Conservation (phyloP, 805 yeast species). For the Candida succiphila region DNA sequence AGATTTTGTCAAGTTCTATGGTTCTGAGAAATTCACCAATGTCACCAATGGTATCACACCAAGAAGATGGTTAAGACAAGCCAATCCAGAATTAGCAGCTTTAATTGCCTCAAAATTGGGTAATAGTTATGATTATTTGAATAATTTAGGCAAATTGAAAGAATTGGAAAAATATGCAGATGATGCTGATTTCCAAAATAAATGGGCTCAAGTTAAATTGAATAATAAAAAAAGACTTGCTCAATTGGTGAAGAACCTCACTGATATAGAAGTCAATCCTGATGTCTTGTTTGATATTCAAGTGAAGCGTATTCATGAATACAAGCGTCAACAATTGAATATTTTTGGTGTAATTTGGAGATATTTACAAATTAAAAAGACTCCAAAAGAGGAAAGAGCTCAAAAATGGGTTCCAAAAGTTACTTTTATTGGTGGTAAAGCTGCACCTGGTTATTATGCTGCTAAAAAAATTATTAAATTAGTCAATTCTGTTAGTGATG, state of each 20-base stretch:
- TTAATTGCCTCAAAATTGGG: slow-evolving; percentile 67
- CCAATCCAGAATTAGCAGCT: slow-evolving; percentile 73
- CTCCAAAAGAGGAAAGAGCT: slow-evolving; percentile 52
- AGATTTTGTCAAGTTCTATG: slow-evolving; percentile 80
- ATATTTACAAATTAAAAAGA: slow-evolving; percentile 64
- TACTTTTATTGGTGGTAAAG: slow-evolving; percentile 84
- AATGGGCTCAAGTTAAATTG: slow-evolving; percentile 66
- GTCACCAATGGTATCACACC: slow-evolving; percentile 96
- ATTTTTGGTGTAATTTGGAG: slow-evolving; percentile 83
- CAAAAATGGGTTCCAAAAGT: slow-evolving; percentile 63
- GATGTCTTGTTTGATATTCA: slow-evolving; percentile 80
- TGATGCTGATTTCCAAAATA: slow-evolving; percentile 54
- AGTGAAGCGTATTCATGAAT: slow-evolving; percentile 92
- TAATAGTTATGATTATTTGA: slow-evolving; percentile 60
- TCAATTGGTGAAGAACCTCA: slow-evolving; percentile 49
- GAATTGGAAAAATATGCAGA: slow-evolving; percentile 55
- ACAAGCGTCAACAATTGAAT: slow-evolving; percentile 90
- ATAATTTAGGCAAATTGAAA: slow-evolving; percentile 58
- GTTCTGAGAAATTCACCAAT: slow-evolving; percentile 75
- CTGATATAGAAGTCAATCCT: slow-evolving; percentile 58
- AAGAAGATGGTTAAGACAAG: slow-evolving; percentile 92
- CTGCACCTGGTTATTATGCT: slow-evolving; percentile 97
- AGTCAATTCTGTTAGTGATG: slow-evolving; percentile 71
- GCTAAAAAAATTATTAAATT: slow-evolving; percentile 86
- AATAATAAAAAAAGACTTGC: slow-evolving; percentile 64